These are phyloP conservation scores for Zizania latifolia DNA, from an alignment of 176 grass and related monocot genomes.

Conservation along the genomic window DNA sequence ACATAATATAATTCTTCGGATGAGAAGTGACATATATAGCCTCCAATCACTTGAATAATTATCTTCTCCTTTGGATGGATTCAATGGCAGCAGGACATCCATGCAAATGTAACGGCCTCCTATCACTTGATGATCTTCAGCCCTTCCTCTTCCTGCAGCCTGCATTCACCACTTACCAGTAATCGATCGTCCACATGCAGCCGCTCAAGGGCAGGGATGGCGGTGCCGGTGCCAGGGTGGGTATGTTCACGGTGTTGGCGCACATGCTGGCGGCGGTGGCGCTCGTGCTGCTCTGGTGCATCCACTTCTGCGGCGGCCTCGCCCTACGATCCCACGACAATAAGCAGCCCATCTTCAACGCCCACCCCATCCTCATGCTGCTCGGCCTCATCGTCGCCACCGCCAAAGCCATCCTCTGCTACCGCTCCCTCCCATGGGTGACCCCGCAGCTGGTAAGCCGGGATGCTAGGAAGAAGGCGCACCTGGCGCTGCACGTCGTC, in stretches of 20 bases:
- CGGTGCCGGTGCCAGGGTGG: no score
- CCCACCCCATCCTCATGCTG: slow-evolving; percentile 79
- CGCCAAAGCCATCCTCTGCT: slow-evolving; percentile 68
- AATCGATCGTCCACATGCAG: no score
- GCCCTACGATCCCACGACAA: slow-evolving; percentile 45
- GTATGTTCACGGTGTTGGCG: slow-evolving; percentile 16
- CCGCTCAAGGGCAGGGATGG: neutral
- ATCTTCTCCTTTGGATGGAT: no score
- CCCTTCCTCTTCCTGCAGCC: no score
- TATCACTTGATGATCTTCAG: no score
- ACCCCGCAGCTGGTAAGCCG: slow-evolving; percentile 24
- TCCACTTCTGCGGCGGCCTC: slow-evolving; percentile 67
- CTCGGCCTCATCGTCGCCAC: slow-evolving; percentile 60
- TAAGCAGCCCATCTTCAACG: slow-evolving; percentile 79
- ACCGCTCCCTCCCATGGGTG: slow-evolving; percentile 54
- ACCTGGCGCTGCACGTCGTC: slow-evolving; percentile 56
- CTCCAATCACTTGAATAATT: no score
- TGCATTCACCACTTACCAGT: no score
- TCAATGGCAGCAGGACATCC: neutral
- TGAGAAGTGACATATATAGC: no score
- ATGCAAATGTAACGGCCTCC: neutral
- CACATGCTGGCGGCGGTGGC: slow-evolving; percentile 41
- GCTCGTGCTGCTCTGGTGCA: slow-evolving; percentile 78
- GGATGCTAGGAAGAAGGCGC: slow-evolving; percentile 46
- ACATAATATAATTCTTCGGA: no score